Base-by-base conservation (phyloP, 2,329 filamentous ascomycete species). In the Neoarthrinium moseri region DNA sequence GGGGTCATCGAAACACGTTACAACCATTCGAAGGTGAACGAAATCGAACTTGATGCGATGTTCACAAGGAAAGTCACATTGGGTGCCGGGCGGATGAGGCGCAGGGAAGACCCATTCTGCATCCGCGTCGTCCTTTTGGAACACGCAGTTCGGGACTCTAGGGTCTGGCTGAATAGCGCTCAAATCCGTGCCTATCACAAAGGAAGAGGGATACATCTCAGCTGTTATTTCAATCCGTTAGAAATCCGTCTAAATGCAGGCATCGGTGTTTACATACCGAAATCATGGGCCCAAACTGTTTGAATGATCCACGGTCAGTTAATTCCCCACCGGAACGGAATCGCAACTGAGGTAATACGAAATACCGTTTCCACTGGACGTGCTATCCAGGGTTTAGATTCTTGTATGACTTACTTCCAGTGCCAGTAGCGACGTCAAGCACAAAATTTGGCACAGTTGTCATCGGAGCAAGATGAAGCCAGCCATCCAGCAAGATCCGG, bases 71-170 rank as follows among this genome's bases (percentile, higher is more conserved):
- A n/a, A n/a, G n/a, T n/a, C n/a, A n/a, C n/a, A n/a, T n/a, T n/a
- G n/a, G n/a, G n/a, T n/a, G n/a, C n/a, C n/a, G n/a, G n/a, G n/a
- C n/a, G n/a, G n/a, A n/a, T n/a, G n/a, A n/a, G n/a, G n/a, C n/a
- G n/a, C n/a, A 20, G 15, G 30, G 4, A 43, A 43, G n/a, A 20
- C 23, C 45, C 45, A 47, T 13, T 32, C 21, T 12, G 23, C 30
- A 29, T 47, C 45, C 12, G 45, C 38, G 22, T 47, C 45, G 11
- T 47, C 45, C 7, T 22, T 35, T n/a, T 29, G 21, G 22, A 48
- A 48, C 17, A 26, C 20, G 18, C 20, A 23, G 12, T 48, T 48
- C 12, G 13, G 24, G 7, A 39, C 11, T n/a, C 5, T 6, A 10
- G 40, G 3, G 12, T 29, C 27, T 6, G 46, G 40, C 34, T 48